Conservation (phyloP, 2,329 filamentous ascomycete genomes). For the Akanthomyces muscarius region DNA sequence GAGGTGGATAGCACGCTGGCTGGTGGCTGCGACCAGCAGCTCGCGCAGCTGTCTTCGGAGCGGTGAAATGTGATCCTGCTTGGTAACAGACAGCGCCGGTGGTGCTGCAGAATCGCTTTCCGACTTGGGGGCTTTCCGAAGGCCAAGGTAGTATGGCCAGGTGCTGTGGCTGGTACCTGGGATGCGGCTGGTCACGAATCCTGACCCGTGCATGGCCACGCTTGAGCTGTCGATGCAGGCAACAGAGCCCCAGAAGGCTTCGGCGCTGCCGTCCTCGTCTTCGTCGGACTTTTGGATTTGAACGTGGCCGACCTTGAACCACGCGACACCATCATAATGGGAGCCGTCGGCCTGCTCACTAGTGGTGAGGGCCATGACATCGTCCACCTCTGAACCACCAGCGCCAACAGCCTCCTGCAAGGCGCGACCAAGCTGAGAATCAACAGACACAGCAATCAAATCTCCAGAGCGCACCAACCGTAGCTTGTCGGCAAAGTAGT, state of each 20-base stretch:
- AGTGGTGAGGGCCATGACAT: conserved; percentile 55
- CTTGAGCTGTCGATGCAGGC: conserved; percentile 81
- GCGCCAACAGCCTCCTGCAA: conserved; percentile 67
- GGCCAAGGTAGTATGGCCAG: conserved; percentile 87
- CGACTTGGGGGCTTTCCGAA: conserved; percentile 60
- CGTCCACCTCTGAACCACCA: conserved; percentile 66
- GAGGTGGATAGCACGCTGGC: conserved; percentile 78
- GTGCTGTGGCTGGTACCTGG: conserved; percentile 71
- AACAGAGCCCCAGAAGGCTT: conserved; percentile 78
- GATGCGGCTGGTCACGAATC: conserved; percentile 76
- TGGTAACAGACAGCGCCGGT: conserved; percentile 41
- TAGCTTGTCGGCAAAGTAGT: conserved; percentile 78
- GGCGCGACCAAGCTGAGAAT: conserved; percentile 76
- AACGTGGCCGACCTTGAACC: conserved; percentile 87
- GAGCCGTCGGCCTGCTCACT: conserved; percentile 26
- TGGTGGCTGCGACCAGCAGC: conserved; percentile 83
- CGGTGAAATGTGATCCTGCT: conserved; percentile 51
- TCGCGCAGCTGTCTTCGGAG: conserved; percentile 72
- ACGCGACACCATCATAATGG: conserved; percentile 65
- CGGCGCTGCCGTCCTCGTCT: conserved; percentile 56
- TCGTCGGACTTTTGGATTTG: conserved; percentile 49
- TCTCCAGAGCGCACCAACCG: conserved; percentile 84
- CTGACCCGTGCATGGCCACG: conserved; percentile 88
- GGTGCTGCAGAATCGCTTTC: conserved; percentile 33
- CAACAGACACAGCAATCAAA: conserved; percentile 81